Conservation (phyloP, 225 moss, liverwort and hornwort species). For the Neckera pumila region DNA sequence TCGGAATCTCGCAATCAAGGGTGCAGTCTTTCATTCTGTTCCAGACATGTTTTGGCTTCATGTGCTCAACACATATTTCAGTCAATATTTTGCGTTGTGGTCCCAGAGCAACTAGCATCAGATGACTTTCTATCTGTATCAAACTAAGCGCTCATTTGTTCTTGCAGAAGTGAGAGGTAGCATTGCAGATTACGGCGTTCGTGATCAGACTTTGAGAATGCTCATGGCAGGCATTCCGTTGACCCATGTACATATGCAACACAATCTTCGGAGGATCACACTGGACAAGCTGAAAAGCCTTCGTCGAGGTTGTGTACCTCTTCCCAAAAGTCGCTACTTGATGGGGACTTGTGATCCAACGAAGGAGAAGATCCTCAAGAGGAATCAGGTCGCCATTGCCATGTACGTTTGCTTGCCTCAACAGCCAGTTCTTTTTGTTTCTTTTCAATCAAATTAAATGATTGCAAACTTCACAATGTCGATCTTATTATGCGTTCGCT, state of each 20-base stretch:
- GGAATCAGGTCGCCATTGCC: conserved; percentile 44
- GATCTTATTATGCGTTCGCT: neutral
- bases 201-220: conserved; percentile 29
- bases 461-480: neutral
- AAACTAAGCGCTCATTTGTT: neutral
- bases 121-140: neutral
- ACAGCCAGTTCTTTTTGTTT: neutral
- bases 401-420: conserved; percentile 10
- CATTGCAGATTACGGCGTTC: neutral
- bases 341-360: conserved; percentile 74
- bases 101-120: neutral
- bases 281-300: conserved; percentile 13
- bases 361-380: conserved; percentile 19
- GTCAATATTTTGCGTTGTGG: neutral
- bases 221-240: conserved; percentile 37
- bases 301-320: conserved; percentile 32
- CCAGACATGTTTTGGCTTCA: neutral
- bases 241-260: conserved; percentile 26
- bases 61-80: neutral
- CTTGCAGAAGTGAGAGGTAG: conserved; percentile 18
- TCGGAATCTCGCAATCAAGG: conserved; percentile 7
- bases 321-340: conserved; percentile 21
- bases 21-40: neutral
- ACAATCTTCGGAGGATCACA: conserved; percentile 8
- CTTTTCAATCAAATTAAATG: neutral